Percentiles rank a stretch among this genome's conserved stretches.
Evolutionary conservation across 2,329 filamentous ascomycete species (phyloP).

Genomic region (Cylindrodendrum hubeiense): DNA sequence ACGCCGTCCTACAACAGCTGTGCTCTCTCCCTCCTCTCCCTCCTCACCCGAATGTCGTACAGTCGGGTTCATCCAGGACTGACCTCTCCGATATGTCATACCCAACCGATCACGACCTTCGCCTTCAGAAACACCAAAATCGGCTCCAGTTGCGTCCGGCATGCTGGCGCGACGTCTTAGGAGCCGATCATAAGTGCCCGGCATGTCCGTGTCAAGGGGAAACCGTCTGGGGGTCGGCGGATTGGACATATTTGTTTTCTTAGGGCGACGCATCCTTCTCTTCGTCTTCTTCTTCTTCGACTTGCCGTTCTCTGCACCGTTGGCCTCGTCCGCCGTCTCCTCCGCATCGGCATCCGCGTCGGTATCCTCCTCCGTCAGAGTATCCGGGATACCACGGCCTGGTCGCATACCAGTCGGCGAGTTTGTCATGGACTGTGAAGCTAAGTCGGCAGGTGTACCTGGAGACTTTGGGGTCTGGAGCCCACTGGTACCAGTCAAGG

Average conservation of each 20-base stretch:
- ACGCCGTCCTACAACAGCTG: slow-evolving; percentile 62
- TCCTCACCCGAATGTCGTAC: slow-evolving; percentile 63
- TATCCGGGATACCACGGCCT: slow-evolving; percentile 64
- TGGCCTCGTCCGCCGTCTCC: slow-evolving; percentile 85
- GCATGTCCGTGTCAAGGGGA: slow-evolving; percentile 55
- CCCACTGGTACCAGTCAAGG: slow-evolving; percentile 70
- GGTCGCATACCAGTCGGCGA: slow-evolving; percentile 62
- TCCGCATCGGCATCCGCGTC: slow-evolving; percentile 78
- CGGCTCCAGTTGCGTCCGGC: slow-evolving; percentile 68
- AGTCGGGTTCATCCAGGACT: slow-evolving; percentile 67
- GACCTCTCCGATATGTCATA: slow-evolving; percentile 66
- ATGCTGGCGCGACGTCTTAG: slow-evolving; percentile 75
- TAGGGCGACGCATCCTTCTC: slow-evolving; percentile 70
- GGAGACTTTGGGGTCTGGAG: slow-evolving; percentile 61
- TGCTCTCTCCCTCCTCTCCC: slow-evolving; percentile 64
- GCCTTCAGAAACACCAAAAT: slow-evolving; percentile 79
- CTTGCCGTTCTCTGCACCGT: slow-evolving; percentile 52
- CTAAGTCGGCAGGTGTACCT: slow-evolving; percentile 48
- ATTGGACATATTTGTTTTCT: slow-evolving; percentile 69
- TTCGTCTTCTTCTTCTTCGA: slow-evolving; percentile 70
- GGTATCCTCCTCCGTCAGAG: slow-evolving; percentile 62
- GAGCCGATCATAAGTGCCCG: slow-evolving; percentile 59
- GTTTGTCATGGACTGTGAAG: slow-evolving; percentile 56
- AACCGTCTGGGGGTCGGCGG: slow-evolving; percentile 73
- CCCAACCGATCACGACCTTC: slow-evolving; percentile 75